Percentiles rank a stretch among this genome's conserved stretches.
Conservation (phyloP, 2,329 filamentous ascomycete species). For the Passalora sequoiae region DNA sequence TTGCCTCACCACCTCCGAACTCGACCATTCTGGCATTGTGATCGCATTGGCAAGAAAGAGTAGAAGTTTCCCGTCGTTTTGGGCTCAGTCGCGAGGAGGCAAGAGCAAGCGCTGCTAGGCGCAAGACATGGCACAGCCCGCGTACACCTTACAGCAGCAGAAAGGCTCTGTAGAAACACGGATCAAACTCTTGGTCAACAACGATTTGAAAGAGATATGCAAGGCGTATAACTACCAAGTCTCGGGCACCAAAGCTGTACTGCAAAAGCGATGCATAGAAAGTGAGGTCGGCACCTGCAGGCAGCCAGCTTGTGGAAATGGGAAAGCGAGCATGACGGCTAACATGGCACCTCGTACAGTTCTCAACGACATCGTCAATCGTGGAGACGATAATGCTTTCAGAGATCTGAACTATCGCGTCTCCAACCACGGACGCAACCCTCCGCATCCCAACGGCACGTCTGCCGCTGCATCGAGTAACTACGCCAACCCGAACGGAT, state of each 20-base stretch:
- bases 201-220: slow-evolving; percentile 71
- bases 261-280: slow-evolving; percentile 71
- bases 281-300: slow-evolving; percentile 48
- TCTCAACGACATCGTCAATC: slow-evolving; percentile 33
- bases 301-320: not conserved
- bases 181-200: slow-evolving; percentile 53
- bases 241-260: slow-evolving; percentile 76
- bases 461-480: slow-evolving; percentile 7
- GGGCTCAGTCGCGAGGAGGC: not conserved
- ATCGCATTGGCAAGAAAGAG: too few species aligned
- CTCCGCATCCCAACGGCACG: slow-evolving; percentile 23
- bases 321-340: slow-evolving; percentile 2
- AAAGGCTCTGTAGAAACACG: slow-evolving; percentile 24
- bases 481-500: slow-evolving; percentile 13
- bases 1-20: not conserved
- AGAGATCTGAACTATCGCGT: slow-evolving; percentile 39
- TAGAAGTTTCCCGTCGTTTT: too few species aligned
- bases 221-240: slow-evolving; percentile 67
- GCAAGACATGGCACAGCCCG: slow-evolving; percentile 30
- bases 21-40: not conserved
- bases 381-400: slow-evolving; percentile 34
- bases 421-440: slow-evolving; percentile 37
- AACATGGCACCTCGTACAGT: slow-evolving; percentile 31
- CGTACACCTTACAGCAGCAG: slow-evolving; percentile 39
- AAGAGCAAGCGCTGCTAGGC: slow-evolving; percentile 7